phyloP scores from a whole-genome alignment of 2,329 filamentous ascomycete genomes.

The Penicillium sp. region DNA sequence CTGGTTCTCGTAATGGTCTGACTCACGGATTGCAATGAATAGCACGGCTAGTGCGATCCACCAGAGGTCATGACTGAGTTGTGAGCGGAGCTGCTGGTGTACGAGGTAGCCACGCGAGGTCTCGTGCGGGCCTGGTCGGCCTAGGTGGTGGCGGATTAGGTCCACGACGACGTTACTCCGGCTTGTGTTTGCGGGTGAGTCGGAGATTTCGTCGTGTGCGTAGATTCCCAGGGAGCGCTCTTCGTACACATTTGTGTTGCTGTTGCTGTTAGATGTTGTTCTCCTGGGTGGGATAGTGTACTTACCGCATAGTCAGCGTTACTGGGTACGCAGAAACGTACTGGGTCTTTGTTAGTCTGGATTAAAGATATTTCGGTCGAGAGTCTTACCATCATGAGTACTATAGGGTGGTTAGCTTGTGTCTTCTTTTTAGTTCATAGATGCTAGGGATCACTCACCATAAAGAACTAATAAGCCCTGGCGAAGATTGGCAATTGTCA shows the following conservation, averaged over 20 bases:
- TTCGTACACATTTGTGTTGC: constrained; percentile 72
- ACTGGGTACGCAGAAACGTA: constrained; percentile 42
- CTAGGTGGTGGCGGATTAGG: constrained; percentile 28
- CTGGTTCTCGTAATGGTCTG: constrained; percentile 54
- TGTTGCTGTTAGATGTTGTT: constrained; percentile 22
- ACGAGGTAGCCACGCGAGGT: constrained; percentile 52
- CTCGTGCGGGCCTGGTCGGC: constrained; percentile 26
- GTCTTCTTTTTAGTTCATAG: background rate
- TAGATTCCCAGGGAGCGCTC: constrained; percentile 63
- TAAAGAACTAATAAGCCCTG: constrained; percentile 37
- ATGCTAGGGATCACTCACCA: constrained; percentile 15
- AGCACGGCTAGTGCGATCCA: constrained; percentile 64
- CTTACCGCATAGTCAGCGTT: constrained; percentile 36
- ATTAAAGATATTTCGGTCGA: no score
- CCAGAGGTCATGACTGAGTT: constrained; percentile 69
- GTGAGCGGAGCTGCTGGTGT: constrained; percentile 61
- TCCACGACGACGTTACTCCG: constrained; percentile 28
- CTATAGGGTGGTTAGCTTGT: constrained; percentile 21
- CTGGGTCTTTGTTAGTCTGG: constrained; percentile 19
- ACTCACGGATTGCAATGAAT: constrained; percentile 63
- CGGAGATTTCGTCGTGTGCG: constrained; percentile 32
- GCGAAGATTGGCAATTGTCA: constrained; percentile 60
- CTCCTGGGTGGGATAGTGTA: background rate
- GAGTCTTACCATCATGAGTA: constrained; percentile 40
- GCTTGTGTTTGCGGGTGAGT: constrained; percentile 19